Base-by-base conservation (phyloP, 2,329 filamentous ascomycete genomes). In the Colletotrichum euphorbiae region DNA sequence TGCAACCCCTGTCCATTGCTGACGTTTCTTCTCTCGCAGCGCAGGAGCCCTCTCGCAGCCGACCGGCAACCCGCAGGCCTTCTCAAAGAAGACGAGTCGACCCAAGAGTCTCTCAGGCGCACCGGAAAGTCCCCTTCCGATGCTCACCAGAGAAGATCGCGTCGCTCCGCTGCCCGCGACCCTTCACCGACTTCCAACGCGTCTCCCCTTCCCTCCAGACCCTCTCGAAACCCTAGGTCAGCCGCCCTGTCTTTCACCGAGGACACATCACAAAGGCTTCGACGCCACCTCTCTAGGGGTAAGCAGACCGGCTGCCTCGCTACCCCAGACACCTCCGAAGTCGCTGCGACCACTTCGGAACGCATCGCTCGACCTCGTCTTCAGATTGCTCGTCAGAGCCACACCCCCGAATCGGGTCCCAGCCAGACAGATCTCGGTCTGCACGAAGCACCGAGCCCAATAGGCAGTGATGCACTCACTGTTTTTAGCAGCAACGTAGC, bases 401-500 rank as follows among this genome's bases (percentile, higher is more conserved):
- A 84, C 69, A 84, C 82, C 15, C 79, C 82, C 0, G 84, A 85
- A 38, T 81, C 82, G 7, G 79, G 79, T 4, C 74, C 79, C 1
- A 80, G 77, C 67, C 78, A 82, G 66, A 76, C 77, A 21, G 67
- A 46, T 36, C n/a, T 28, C 6, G 1, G 28, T 28, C 28, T 52
- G 38, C 67, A 45, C 33, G 63, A 62, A 8, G 63, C 57, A 3
- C 77, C 80, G 28, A 89, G 87, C 71, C 85, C 85, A 3, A 79
- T 82, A 0, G 84, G 80, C 31, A 88, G 84, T 73, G 85, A 88
- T 64, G 80, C 85, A 2, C 85, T 87, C 64, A 89, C 88, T 11
- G 81, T 87, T 38, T 91, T 91, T 73, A 85, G 84, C 72, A 86
- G 83, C 75, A 89, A 85, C 69, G 88, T 90, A 56, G 90, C 92